Conservation (phyloP, 23 red algal genomes). For the Gracilaria vermiculophylla region DNA sequence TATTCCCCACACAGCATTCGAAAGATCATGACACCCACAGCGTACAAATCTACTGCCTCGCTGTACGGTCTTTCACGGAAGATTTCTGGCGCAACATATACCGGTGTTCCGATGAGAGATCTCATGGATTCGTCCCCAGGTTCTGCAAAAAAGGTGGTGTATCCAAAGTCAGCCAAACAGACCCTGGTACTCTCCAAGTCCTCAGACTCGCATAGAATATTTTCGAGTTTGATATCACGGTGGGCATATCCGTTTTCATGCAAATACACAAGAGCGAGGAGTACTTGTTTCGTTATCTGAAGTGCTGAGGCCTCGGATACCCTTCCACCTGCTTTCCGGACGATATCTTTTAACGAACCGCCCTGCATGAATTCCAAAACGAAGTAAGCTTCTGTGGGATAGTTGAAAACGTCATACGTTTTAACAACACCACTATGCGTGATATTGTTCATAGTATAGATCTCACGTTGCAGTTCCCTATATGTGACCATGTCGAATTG, state of each 20-base stretch:
- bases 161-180: conserved; percentile 78
- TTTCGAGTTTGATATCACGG: conserved; percentile 54
- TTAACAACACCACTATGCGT: conserved; percentile 12
- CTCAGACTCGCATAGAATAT: conserved; percentile 35
- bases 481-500: conserved; percentile 29
- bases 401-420: conserved; percentile 34
- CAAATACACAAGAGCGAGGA: conserved; percentile 18
- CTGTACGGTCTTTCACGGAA: conserved; percentile 73
- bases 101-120: conserved; percentile 80
- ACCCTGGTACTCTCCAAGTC: conserved; percentile 5
- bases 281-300: neutral
- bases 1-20: conserved; percentile 91
- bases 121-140: neutral
- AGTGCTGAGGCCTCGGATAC: neutral
- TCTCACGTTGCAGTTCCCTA: conserved; percentile 43
- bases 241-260: conserved; percentile 30
- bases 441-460: conserved; percentile 2
- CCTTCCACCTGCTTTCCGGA: conserved; percentile 16
- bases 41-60: conserved; percentile 81
- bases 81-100: conserved; percentile 94
- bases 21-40: conserved; percentile 82
- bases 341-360: conserved; percentile 48
- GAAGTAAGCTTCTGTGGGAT: conserved; percentile 11
- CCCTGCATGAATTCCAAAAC: conserved; percentile 66
- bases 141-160: conserved; percentile 67